phyloP scores from a whole-genome alignment of 208 protist genomes.

The Tetramitus jugosus region DNA sequence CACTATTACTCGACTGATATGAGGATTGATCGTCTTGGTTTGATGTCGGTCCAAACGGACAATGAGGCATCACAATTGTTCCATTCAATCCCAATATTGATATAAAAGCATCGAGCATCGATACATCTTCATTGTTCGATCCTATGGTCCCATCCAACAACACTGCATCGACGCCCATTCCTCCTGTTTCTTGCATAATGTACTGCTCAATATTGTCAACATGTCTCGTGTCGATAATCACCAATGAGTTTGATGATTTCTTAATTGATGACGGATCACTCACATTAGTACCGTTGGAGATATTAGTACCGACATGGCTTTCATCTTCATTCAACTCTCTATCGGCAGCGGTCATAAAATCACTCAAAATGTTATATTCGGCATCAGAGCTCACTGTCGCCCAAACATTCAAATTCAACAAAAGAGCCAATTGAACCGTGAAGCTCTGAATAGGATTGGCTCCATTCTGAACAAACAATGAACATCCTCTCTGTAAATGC shows the following conservation, averaged over 20 bases:
- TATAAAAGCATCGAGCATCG: too few relatives aligned
- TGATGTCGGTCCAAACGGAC: background rate
- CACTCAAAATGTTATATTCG: background rate
- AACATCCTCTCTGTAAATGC: background rate
- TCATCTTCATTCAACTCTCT: too few relatives aligned
- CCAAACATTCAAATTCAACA: background rate
- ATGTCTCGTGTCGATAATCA: background rate
- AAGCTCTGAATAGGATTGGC: background rate
- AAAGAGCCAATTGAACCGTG: background rate
- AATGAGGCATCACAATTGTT: too few relatives aligned
- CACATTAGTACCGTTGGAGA: background rate
- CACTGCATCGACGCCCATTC: background rate
- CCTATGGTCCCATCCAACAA: background rate
- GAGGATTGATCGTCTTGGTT: background rate
- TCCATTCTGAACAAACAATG: background rate
- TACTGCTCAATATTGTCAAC: background rate
- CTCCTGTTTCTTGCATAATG: background rate
- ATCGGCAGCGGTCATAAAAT: background rate
- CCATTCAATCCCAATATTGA: too few relatives aligned
- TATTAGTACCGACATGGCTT: too few relatives aligned
- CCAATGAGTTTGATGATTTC: background rate
- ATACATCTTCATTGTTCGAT: background rate
- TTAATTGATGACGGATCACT: background rate
- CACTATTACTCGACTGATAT: background rate
- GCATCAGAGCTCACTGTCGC: background rate